Conservation (phyloP, 176 grass and related monocot genomes). For the Dactylis glomerata region DNA sequence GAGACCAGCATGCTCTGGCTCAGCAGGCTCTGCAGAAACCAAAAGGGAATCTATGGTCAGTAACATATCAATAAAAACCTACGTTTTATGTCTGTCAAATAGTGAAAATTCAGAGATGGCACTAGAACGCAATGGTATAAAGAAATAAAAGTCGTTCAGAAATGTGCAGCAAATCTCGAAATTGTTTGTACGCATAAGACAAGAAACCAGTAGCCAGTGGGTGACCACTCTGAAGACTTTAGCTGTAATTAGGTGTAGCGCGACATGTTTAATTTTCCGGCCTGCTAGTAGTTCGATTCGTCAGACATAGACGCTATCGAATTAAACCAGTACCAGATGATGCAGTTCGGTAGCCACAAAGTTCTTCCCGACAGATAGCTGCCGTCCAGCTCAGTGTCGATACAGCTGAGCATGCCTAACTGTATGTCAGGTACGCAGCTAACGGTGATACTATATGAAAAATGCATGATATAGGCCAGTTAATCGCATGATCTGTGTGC, state of each 20-base stretch:
- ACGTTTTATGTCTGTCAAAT: background rate
- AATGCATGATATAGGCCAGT: background rate
- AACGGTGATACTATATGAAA: background rate
- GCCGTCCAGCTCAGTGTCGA: background rate
- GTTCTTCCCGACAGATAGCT: background rate
- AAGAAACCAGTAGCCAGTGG: background rate
- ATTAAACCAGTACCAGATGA: background rate
- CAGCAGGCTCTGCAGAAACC: slow-evolving; percentile 9
- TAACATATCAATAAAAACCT: background rate
- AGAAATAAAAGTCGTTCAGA: too few species aligned
- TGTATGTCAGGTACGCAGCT: background rate
- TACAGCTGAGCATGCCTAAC: background rate
- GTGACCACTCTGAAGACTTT: background rate
- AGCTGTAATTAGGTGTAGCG: background rate
- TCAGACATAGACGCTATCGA: background rate
- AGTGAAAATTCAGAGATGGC: background rate
- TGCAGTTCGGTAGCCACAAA: background rate
- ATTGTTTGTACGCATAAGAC: background rate
- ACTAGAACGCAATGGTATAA: background rate
- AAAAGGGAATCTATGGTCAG: background rate
- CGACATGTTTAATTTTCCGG: background rate
- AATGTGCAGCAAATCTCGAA: background rate
- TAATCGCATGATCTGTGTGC: background rate
- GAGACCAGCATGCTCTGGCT: background rate
- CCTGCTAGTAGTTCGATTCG: background rate